Percentiles rank a stretch among this genome's conserved stretches.
Conservation (phyloP, 2,329 filamentous ascomycete species). For the Ceratocystis albifundus region DNA sequence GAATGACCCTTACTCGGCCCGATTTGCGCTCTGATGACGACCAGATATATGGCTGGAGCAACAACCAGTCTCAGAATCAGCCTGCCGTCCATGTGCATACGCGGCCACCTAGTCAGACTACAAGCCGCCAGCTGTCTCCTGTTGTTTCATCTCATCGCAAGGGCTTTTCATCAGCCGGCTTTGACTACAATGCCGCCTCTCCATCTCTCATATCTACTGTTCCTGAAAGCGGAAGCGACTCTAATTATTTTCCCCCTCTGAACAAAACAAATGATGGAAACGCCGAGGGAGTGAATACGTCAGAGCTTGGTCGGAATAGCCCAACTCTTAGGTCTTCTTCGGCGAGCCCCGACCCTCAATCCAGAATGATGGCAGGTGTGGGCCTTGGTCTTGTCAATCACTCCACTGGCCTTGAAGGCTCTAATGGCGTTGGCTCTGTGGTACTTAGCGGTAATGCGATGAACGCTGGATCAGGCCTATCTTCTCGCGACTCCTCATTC, state of each 20-base stretch:
- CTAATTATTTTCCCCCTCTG: not conserved
- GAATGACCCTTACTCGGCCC: slow-evolving; percentile 86
- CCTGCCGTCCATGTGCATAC: not conserved
- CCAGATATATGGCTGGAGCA: slow-evolving; percentile 58
- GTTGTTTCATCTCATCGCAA: slow-evolving; percentile 9
- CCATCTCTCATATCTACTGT: not conserved
- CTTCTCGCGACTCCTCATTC: slow-evolving; percentile 25
- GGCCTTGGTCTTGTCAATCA: slow-evolving; percentile 5
- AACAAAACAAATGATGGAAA: not conserved
- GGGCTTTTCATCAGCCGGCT: not conserved
- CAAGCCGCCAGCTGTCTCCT: slow-evolving; percentile 16
- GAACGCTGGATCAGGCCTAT: slow-evolving; percentile 21
- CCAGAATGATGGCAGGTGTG: not conserved
- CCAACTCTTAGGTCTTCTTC: not conserved
- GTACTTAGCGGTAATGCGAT: slow-evolving; percentile 30
- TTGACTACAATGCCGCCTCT: not conserved
- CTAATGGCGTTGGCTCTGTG: not conserved
- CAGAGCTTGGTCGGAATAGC: not conserved
- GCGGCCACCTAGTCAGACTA: slow-evolving; percentile 14
- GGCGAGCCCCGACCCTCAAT: not conserved
- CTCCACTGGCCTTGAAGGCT: slow-evolving; percentile 22
- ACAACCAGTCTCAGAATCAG: not conserved
- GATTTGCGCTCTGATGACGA: slow-evolving; percentile 70
- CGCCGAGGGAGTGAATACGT: not conserved
- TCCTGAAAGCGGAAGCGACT: not conserved